Base-by-base conservation (phyloP, 2,329 filamentous ascomycete genomes). In the Rasamsonia emersonii region DNA sequence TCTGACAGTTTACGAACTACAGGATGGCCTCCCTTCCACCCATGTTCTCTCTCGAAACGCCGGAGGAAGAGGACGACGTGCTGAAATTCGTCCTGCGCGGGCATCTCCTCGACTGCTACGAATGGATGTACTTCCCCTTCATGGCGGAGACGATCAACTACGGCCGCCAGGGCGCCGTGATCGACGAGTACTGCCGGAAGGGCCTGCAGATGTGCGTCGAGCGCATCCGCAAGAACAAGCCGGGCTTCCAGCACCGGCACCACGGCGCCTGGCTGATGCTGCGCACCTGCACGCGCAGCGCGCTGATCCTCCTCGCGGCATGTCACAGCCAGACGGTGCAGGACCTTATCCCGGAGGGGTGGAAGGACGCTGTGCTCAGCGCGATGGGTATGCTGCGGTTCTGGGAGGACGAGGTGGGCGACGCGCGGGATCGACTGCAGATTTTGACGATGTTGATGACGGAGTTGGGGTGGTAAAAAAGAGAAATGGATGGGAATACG, bases 41-140 rank as follows among this genome's bases (percentile, higher is more conserved):
- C 7, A 45, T 39, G 7, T 40, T 45, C 28, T 43, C 40, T n/a
- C 36, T 48, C 7, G 37, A 46, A 13, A 46, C 41, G 6, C 33
- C 42, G 11, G 47, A 49, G 26, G 38, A 42, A 29, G 43, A 49
- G 24, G 40, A 55, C 27, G 51, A 55, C 20, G 47, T 48, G 11
- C 44, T 58, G 4, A 50, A 49, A 34, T 56, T 59, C 30, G 53
- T 59, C 15, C 49, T 59, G 7, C 46, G 44, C 15, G 54, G 49
- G 4, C 54, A 58, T 32, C 41, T 58, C 4, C 45, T 57, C 10
- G 53, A 59, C 35, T 58, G 53, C 35, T 54, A 57, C 24, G 55
- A 59, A 35, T 52, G 50, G 44, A 58, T 59, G 43, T 59, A 58
- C 35, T 59, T 54, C 45, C 53, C 51, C 4, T 58, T 56, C 24